Percentiles rank a stretch among this genome's conserved stretches.
Conservation (phyloP, 2,329 filamentous ascomycete genomes). For the Coniella vitis region DNA sequence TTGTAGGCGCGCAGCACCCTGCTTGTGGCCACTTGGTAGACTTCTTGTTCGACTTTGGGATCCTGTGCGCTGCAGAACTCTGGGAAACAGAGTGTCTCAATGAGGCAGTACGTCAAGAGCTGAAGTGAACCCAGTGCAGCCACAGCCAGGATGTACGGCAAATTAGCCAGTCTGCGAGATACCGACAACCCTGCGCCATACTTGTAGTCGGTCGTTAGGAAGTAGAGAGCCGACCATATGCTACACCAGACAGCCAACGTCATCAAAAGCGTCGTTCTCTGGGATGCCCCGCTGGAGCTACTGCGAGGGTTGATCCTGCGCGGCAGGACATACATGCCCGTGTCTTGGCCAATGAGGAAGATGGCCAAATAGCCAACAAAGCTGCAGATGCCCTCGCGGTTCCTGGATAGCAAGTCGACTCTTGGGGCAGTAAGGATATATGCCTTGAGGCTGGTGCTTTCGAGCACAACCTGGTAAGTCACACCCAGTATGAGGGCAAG, state of each 20-base stretch:
- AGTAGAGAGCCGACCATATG: slow-evolving; percentile 66
- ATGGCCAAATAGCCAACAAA: slow-evolving; percentile 92
- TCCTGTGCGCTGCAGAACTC: slow-evolving; percentile 54
- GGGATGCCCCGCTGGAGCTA: slow-evolving; percentile 35
- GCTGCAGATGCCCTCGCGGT: slow-evolving; percentile 91
- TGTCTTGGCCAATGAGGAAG: slow-evolving; percentile 81
- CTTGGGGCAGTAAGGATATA: slow-evolving; percentile 80
- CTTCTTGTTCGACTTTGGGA: slow-evolving; percentile 52
- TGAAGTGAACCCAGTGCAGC: slow-evolving; percentile 86
- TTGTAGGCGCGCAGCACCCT: slow-evolving; percentile 78
- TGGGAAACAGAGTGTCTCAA: slow-evolving; percentile 76
- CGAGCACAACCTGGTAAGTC: slow-evolving; percentile 68
- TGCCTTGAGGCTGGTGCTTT: slow-evolving; percentile 69
- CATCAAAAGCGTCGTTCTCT: slow-evolving; percentile 52
- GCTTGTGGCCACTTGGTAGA: slow-evolving; percentile 66
- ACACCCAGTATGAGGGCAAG: slow-evolving; percentile 64
- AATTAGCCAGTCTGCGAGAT: slow-evolving; percentile 83
- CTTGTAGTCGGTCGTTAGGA: slow-evolving; percentile 57
- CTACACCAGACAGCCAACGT: slow-evolving; percentile 58
- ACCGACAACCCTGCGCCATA: slow-evolving; percentile 70
- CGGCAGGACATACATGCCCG: slow-evolving; percentile 74
- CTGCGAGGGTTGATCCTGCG: slow-evolving; percentile 39
- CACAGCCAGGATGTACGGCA: slow-evolving; percentile 91
- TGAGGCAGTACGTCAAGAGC: slow-evolving; percentile 66
- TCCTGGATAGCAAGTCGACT: slow-evolving; percentile 74